Conservation (phyloP, 805 yeast genomes). For the Sugiyamaella smithiae region DNA sequence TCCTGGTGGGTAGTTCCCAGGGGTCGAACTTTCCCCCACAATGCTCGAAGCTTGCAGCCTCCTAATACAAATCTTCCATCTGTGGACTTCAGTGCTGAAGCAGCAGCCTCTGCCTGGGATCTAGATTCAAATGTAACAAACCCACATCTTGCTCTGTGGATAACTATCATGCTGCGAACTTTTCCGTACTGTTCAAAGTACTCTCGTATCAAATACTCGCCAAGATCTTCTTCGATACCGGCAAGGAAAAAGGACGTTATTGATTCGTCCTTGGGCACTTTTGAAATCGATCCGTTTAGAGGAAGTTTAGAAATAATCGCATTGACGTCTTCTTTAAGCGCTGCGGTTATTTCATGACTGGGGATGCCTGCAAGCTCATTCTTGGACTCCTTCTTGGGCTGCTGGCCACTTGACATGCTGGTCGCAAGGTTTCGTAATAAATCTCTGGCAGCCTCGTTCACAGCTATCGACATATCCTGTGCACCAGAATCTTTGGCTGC, state of each 20-base stretch:
- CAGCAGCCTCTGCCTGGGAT: conserved; percentile 48
- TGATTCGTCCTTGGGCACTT: conserved; percentile 40
- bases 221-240: conserved; percentile 65
- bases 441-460: conserved; percentile 48
- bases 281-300: conserved; percentile 52
- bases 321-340: conserved; percentile 43
- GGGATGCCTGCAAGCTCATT: conserved; percentile 16
- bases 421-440: conserved; percentile 50
- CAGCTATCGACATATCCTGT: conserved; percentile 39
- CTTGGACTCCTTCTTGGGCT: conserved; percentile 6
- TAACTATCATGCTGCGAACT: conserved; percentile 47
- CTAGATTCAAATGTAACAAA: conserved; percentile 54
- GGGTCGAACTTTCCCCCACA: conserved; percentile 32
- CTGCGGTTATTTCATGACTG: conserved; percentile 8
- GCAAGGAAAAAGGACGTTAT: conserved; percentile 67
- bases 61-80: conserved; percentile 29
- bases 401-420: conserved; percentile 24
- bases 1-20: conserved; percentile 26
- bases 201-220: conserved; percentile 59
- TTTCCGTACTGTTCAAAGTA: conserved; percentile 48
- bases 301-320: conserved; percentile 63
- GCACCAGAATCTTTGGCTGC: conserved; percentile 21
- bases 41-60: conserved; percentile 30
- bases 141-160: conserved; percentile 63
- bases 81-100: conserved; percentile 11